Evolutionary conservation across 75 land plant genomes (phyloP).

Genomic region (Picea sitchensis): DNA sequence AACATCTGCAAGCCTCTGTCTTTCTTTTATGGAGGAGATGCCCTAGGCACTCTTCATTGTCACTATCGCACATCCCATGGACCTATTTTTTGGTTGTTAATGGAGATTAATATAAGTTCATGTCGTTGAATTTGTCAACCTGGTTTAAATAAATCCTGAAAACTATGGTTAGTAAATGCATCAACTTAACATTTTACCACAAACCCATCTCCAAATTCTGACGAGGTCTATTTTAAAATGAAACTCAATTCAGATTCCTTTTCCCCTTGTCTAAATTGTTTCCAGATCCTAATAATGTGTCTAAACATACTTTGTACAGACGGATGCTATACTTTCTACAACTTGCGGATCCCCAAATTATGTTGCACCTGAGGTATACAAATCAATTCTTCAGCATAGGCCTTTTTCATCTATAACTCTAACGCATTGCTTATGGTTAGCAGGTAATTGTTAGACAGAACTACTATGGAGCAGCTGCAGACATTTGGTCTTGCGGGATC

Average conservation of each 20-base stretch:
- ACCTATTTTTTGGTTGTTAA: too few relatives aligned
- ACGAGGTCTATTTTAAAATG: not conserved
- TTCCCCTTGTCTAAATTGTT: not conserved
- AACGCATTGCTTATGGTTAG: not conserved
- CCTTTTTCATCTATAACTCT: not conserved
- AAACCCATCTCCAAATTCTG: not conserved
- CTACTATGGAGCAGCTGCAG: conserved; percentile 61
- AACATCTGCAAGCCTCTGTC: too few relatives aligned
- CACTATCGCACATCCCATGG: too few relatives aligned
- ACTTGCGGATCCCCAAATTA: conserved; percentile 76
- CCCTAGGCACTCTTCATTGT: too few relatives aligned
- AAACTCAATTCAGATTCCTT: not conserved
- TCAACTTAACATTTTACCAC: not conserved
- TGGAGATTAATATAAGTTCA: too few relatives aligned
- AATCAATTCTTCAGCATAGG: not conserved
- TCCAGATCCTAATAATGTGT: not conserved
- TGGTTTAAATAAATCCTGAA: not conserved
- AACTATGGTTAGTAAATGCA: not conserved
- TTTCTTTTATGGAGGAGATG: too few relatives aligned
- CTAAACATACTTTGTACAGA: conserved; percentile 25
- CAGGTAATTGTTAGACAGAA: conserved; percentile 41
- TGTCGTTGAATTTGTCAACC: not conserved
- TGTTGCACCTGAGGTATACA: conserved; percentile 70
- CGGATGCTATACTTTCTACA: conserved; percentile 50
- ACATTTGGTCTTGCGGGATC: conserved; percentile 71